Percentiles rank a stretch among this genome's conserved stretches.
Conservation (phyloP, 345 rosid species). For the Camelina laxa region DNA sequence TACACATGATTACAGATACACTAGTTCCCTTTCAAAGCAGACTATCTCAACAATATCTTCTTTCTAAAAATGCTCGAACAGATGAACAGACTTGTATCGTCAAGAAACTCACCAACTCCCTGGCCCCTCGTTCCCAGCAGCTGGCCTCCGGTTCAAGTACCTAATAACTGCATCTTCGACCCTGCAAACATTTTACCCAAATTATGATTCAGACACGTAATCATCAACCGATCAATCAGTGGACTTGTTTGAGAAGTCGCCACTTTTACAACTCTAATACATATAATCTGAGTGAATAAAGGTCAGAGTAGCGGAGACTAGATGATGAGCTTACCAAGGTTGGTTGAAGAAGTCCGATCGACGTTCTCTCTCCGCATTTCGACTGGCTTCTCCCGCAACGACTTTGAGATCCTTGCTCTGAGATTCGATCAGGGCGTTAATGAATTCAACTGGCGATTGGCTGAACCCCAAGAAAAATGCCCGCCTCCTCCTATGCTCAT, state of each 20-base stretch:
- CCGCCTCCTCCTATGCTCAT: conserved; percentile 88
- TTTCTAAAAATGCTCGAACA: conserved; percentile 19
- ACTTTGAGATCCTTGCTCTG: conserved; percentile 91
- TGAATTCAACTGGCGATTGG: conserved; percentile 95
- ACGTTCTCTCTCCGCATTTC: conserved; percentile 88
- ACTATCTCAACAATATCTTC: not conserved
- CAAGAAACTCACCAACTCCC: conserved; percentile 63
- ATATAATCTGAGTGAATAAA: not conserved
- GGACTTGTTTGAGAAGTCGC: conserved; percentile 4
- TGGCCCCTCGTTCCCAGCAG: conserved; percentile 82
- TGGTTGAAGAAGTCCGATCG: conserved; percentile 89
- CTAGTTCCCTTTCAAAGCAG: conserved; percentile 19
- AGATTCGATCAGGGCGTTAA: conserved; percentile 89
- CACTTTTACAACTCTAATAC: conserved; percentile 7
- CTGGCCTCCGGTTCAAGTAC: conserved; percentile 90
- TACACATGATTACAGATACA: conserved; percentile 31
- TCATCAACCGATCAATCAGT: conserved; percentile 30
- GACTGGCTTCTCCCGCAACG: conserved; percentile 85
- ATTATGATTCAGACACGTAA: conserved; percentile 25
- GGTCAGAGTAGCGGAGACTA: not conserved
- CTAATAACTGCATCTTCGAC: conserved; percentile 98
- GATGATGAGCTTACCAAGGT: conserved; percentile 73
- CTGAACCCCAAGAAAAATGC: conserved; percentile 98
- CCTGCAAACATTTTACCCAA: conserved; percentile 51
- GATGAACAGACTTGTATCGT: conserved; percentile 23